phyloP scores from a whole-genome alignment of 2,329 filamentous ascomycete genomes.

The Dothistroma septosporum region DNA sequence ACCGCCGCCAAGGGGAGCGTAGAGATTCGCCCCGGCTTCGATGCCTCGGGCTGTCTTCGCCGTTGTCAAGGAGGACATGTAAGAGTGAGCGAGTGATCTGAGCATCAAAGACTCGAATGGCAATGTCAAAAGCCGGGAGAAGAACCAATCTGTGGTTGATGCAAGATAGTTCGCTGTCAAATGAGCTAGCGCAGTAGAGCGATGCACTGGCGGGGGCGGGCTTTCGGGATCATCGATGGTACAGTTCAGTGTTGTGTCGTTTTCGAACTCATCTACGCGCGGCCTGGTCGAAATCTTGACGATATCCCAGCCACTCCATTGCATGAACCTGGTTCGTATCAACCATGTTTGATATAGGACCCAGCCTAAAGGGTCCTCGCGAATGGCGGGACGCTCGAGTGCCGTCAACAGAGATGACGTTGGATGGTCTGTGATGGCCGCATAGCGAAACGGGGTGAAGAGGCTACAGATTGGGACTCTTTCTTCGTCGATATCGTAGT shows the following conservation, averaged over 20 bases:
- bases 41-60: not conserved
- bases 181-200: conserved; percentile 25
- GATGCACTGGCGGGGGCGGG: conserved; percentile 12
- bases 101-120: conserved; percentile 27
- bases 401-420: not conserved
- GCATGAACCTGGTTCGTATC: conserved; percentile 17
- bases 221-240: not conserved
- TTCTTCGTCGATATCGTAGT: conserved; percentile 17
- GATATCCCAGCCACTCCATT: conserved; percentile 24
- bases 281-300: conserved; percentile 4
- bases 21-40: conserved; percentile 5
- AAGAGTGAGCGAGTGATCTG: conserved; percentile 20
- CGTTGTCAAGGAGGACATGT: conserved; percentile 15
- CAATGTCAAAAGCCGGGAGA: conserved; percentile 22
- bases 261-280: conserved; percentile 8
- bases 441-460: conserved; percentile 24
- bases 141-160: conserved; percentile 20
- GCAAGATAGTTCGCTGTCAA: conserved; percentile 23
- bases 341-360: conserved; percentile 21
- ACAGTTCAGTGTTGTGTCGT: conserved; percentile 4
- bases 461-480: conserved; percentile 17
- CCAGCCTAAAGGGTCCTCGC: conserved; percentile 24
- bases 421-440: conserved; percentile 17
- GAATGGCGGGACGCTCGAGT: not conserved
- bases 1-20: conserved; percentile 14